Percentiles rank a stretch among this genome's conserved stretches.
Conservation (phyloP, 78 protist species). For the Guillardia theta region DNA sequence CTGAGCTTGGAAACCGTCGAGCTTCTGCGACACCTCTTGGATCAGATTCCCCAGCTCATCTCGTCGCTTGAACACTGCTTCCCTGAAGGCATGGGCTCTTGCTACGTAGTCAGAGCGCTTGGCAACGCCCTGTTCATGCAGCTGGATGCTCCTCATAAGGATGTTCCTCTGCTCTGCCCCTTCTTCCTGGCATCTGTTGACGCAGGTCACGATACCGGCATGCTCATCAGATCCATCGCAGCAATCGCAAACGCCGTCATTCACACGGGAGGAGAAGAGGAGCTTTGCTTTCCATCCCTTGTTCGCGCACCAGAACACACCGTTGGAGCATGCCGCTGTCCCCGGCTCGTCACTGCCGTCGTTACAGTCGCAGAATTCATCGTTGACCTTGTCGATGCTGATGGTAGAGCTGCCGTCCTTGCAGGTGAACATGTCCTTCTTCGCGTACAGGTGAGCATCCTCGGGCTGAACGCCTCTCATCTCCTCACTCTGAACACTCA, state of each 20-base stretch:
- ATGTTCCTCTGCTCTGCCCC: neutral
- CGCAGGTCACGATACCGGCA: neutral
- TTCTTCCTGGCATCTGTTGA: neutral
- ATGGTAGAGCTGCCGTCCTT: neutral
- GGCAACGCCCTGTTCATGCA: slow-evolving; percentile 1
- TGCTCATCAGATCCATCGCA: slow-evolving; percentile 5
- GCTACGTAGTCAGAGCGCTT: too few species aligned
- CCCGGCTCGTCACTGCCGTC: slow-evolving; percentile 32
- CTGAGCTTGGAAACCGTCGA: too few species aligned
- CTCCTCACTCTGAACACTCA: too few species aligned
- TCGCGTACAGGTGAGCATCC: too few species aligned
- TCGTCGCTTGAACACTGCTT: too few species aligned
- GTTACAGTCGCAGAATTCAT: neutral
- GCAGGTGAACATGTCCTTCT: neutral
- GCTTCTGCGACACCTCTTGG: too few species aligned
- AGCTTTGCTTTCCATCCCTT: neutral
- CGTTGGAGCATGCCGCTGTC: neutral
- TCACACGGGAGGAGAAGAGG: neutral
- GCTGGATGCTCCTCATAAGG: neutral
- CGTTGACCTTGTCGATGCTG: neutral
- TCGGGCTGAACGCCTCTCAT: too few species aligned
- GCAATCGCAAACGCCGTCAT: slow-evolving; percentile 14
- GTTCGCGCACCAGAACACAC: neutral
- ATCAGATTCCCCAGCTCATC: too few species aligned
- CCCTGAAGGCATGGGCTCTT: too few species aligned